Base-by-base conservation (phyloP, 768 basidiomycete species). In the Clavulina sp. region DNA sequence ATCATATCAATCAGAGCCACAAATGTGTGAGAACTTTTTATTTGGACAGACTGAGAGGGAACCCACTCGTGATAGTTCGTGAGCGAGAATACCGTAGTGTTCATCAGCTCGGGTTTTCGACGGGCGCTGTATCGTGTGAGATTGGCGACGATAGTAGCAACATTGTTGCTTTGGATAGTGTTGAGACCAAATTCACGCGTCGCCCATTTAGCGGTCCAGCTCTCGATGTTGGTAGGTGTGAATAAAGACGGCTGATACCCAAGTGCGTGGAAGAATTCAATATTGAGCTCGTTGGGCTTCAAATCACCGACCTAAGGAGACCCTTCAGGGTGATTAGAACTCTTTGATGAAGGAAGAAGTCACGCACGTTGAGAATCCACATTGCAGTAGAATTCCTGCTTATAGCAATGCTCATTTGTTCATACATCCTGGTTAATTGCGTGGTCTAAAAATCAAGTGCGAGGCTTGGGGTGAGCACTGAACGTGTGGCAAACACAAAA, bases 201-300 rank as follows among this genome's bases (percentile, higher is more conserved):
- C 0, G 80, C 80, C 80, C 79, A 84, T 33, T 60, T 56, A 4
- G 63, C 65, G 44, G 78, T 73, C 60, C 73, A 82, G 23, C 59
- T 64, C 30, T 73, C 61, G 41, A 78, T 59, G 59, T 79, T 80
- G 54, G 71, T 66, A 4, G 65, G 68, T 16, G 68, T 70, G 74
- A 76, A 84, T 13, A 68, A 61, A 0, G 75, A 66, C 0, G 74
- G 62, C 57, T 84, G 72, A 70, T 74, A 83, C 2, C 73, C 80
- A 41, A 73, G 73, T 16, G 65, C 68, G 57, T 84, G 64, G 70
- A 80, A 83, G 62, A 78, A 81, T 57, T 82, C 80, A 29, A 69
- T 77, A 49, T 78, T 74, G 49, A 79, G 73, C 57, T 84, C 82
- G 55, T 78, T 78, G 2, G 80, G 80, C 61, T 83, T 83, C 49